Conservation (phyloP, 2,329 filamentous ascomycete species). For the Neocatenulostroma microsporum region DNA sequence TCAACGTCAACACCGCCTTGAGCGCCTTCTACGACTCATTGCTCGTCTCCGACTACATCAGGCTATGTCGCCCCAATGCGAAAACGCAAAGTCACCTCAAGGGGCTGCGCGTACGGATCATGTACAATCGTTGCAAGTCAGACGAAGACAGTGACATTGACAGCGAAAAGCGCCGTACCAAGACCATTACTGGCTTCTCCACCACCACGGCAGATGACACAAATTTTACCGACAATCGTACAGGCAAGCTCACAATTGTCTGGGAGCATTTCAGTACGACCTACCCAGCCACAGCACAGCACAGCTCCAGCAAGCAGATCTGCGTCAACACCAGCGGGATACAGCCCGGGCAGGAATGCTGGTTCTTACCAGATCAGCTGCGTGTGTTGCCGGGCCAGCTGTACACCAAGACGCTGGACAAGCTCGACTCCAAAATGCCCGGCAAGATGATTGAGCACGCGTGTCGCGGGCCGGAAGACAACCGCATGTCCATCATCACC, state of each 20-base stretch:
- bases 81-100: conserved; percentile 4
- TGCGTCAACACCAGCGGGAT: too few relatives aligned
- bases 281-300: not conserved
- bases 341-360: too few relatives aligned
- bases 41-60: too few relatives aligned
- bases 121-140: conserved; percentile 7
- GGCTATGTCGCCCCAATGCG: too few relatives aligned
- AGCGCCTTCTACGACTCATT: conserved; percentile 3
- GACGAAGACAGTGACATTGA: conserved; percentile 1
- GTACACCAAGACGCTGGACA: too few relatives aligned
- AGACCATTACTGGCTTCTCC: conserved; percentile 7
- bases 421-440: too few relatives aligned
- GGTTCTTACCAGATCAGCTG: too few relatives aligned
- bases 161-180: conserved; percentile 2
- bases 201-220: not conserved
- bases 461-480: too few relatives aligned
- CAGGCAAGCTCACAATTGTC: conserved; percentile 1
- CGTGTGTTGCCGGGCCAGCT: too few relatives aligned
- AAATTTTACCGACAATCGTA: not conserved
- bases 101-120: conserved; percentile 3
- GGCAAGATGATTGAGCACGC: too few relatives aligned
- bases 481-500: too few relatives aligned
- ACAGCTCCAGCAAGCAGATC: not conserved
- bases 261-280: conserved; percentile 3
- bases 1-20: conserved; percentile 3